Conservation (phyloP, 768 basidiomycete genomes). For the Astraeus odoratus region DNA sequence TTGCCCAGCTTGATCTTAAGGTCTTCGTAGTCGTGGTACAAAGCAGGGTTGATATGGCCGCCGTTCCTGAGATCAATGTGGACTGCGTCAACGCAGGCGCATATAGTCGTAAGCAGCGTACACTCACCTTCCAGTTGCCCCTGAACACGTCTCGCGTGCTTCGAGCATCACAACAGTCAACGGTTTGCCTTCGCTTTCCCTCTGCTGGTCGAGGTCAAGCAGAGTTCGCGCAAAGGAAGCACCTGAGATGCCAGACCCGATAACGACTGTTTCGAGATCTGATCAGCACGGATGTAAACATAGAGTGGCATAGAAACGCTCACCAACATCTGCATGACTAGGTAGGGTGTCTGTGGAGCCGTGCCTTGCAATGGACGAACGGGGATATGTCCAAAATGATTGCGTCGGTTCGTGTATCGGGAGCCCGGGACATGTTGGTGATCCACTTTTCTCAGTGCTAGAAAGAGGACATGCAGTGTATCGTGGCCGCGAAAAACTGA, state of each 20-base stretch:
- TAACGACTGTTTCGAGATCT: conserved; percentile 33
- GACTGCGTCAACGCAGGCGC: no score
- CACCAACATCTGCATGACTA: conserved; percentile 49
- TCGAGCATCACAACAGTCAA: conserved; percentile 49
- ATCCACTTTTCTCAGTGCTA: background rate
- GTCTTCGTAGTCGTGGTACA: conserved; percentile 39
- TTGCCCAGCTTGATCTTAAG: conserved; percentile 33
- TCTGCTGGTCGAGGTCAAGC: conserved; percentile 23
- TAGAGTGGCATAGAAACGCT: no score
- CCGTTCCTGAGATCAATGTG: conserved; percentile 33
- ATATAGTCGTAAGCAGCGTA: no score
- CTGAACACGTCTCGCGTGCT: conserved; percentile 51
- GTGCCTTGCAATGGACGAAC: conserved; percentile 36
- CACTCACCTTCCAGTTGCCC: conserved; percentile 44
- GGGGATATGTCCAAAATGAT: conserved; percentile 61
- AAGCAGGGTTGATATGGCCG: conserved; percentile 43
- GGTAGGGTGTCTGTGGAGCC: conserved; percentile 29
- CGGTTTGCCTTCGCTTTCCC: conserved; percentile 10
- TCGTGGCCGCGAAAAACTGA: conserved; percentile 13
- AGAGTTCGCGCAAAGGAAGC: conserved; percentile 35
- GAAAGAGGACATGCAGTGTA: background rate
- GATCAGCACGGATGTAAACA: no score
- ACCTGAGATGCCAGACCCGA: conserved; percentile 51
- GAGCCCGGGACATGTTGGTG: conserved; percentile 29
- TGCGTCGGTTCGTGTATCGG: conserved; percentile 48